Percentiles rank a stretch among this genome's conserved stretches.
These are phyloP conservation scores for Chlorociboria aeruginascens DNA, from an alignment of 495 filamentous ascomycete genomes.

Conservation along the genomic window DNA sequence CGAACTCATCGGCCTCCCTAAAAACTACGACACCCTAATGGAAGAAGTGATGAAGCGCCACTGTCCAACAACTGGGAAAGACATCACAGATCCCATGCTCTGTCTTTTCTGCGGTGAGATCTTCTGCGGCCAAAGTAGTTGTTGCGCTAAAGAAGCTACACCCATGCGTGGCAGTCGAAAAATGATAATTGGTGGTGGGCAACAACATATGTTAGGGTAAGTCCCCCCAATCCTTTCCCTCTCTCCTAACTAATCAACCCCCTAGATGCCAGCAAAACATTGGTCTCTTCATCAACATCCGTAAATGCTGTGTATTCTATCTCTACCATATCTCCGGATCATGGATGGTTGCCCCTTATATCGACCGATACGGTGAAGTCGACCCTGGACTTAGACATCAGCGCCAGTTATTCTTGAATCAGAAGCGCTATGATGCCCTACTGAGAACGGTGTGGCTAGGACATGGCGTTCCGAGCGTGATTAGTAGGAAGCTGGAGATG, in stretches of 20 bases:
- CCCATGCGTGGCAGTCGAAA: constrained; percentile 7
- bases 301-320: constrained; percentile 85
- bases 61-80: constrained; percentile 84
- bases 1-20: constrained; percentile 85
- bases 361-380: constrained; percentile 89
- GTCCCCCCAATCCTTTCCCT: constrained; percentile 22
- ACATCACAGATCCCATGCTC: constrained; percentile 76
- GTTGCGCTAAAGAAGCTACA: constrained; percentile 58
- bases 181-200: constrained; percentile 61
- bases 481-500: constrained; percentile 78
- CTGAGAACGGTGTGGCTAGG: constrained; percentile 78
- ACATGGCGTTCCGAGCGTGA: constrained; percentile 77
- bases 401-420: constrained; percentile 83
- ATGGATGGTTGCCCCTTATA: constrained; percentile 80
- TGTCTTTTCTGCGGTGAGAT: constrained; percentile 95
- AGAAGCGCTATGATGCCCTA: constrained; percentile 83
- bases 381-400: constrained; percentile 72
- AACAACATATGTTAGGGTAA: constrained; percentile 80
- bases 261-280: constrained; percentile 75
- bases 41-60: constrained; percentile 76
- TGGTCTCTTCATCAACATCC: constrained; percentile 89
- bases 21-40: constrained; percentile 83
- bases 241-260: constrained; percentile 12
- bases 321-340: constrained; percentile 70
- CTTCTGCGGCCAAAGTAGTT: constrained; percentile 87